These are phyloP conservation scores for Plasmodium vinckei DNA, from an alignment of 169 alveolate genomes.

Conservation along the genomic window DNA sequence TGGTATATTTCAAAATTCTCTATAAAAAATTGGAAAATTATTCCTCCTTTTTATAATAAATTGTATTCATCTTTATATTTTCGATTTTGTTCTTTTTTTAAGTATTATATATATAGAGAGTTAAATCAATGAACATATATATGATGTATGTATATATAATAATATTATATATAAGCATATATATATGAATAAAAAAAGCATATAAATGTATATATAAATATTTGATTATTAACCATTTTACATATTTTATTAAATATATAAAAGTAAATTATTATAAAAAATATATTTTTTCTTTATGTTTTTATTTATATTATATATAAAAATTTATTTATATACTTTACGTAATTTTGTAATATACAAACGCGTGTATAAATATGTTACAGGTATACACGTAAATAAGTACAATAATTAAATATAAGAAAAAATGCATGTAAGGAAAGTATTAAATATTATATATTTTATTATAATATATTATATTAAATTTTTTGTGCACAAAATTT, in stretches of 20 bases:
- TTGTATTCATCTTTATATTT: not conserved
- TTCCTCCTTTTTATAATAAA: slow-evolving; percentile 6
- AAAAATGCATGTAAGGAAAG: no score
- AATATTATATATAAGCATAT: slow-evolving; percentile 3
- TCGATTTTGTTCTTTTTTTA: not conserved
- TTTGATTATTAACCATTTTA: not conserved
- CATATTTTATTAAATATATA: not conserved
- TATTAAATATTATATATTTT: no score
- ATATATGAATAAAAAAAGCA: slow-evolving; percentile 20
- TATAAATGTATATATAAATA: slow-evolving; percentile 19
- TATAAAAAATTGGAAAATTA: not conserved
- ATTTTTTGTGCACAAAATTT: no score
- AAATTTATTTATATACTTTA: not conserved
- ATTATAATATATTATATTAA: no score
- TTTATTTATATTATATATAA: not conserved
- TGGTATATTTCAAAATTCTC: slow-evolving; percentile 3
- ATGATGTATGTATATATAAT: not conserved
- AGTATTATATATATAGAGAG: not conserved
- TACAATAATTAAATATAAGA: no score
- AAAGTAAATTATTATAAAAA: no score
- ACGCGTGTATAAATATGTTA: no score
- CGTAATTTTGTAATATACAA: not conserved
- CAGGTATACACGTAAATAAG: no score
- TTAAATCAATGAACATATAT: not conserved
- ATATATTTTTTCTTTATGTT: no score